Percentiles rank a stretch among this genome's conserved stretches.
Conservation (phyloP, 805 yeast species). For the Phaffomyces opuntiae region DNA sequence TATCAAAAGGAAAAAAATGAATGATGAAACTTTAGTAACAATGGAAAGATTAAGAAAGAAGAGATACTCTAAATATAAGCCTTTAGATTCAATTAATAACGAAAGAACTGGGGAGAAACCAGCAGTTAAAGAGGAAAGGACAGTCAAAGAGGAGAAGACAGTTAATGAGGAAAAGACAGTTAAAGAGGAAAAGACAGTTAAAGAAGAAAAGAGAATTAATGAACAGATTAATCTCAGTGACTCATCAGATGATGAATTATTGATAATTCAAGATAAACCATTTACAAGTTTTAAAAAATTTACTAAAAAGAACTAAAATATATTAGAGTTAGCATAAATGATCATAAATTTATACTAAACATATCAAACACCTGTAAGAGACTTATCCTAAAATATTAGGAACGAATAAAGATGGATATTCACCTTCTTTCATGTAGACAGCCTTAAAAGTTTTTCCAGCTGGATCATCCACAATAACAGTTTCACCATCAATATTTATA, state of each 20-base stretch:
- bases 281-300: slow-evolving; percentile 6
- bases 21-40: slow-evolving; percentile 24
- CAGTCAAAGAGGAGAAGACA: too few relatives aligned
- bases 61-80: background rate
- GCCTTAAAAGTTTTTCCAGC: slow-evolving; percentile 15
- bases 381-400: background rate
- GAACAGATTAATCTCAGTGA: too few relatives aligned
- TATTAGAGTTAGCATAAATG: too few relatives aligned
- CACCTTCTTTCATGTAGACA: slow-evolving; percentile 1
- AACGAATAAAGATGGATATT: background rate
- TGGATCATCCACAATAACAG: slow-evolving; percentile 12
- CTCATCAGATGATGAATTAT: too few relatives aligned
- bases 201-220: too few relatives aligned
- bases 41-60: slow-evolving; percentile 20
- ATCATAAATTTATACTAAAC: too few relatives aligned
- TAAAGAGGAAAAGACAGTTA: too few relatives aligned
- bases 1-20: slow-evolving; percentile 21
- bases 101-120: slow-evolving; percentile 6
- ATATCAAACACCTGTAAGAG: too few relatives aligned
- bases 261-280: background rate
- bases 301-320: background rate
- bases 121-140: slow-evolving; percentile 4
- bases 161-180: background rate
- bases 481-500: slow-evolving; percentile 20
- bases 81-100: background rate